Percentiles rank a stretch among this genome's conserved stretches.
These are phyloP conservation scores for Roridomyces roridus DNA, from an alignment of 768 basidiomycete genomes.

Conservation along the genomic window DNA sequence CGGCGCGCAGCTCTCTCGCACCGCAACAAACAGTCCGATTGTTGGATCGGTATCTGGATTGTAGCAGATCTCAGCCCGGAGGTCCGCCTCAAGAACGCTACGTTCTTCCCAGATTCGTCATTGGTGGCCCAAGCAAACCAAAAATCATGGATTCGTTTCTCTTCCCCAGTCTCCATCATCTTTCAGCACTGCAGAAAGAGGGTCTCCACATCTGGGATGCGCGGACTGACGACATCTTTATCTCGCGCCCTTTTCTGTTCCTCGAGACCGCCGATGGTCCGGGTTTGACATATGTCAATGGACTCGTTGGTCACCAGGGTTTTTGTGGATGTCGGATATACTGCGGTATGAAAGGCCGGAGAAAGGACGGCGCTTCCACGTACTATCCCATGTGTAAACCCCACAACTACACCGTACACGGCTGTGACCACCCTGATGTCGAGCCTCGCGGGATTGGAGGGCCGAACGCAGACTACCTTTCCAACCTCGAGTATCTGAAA, in stretches of 20 bases:
- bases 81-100: conserved; percentile 33
- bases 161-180: conserved; percentile 28
- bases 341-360: conserved; percentile 22
- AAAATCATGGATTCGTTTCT: conserved; percentile 29
- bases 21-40: conserved; percentile 23
- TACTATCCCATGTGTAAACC: conserved; percentile 26
- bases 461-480: background rate
- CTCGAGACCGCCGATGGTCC: conserved; percentile 31
- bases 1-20: conserved; percentile 31
- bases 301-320: conserved; percentile 33
- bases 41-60: conserved; percentile 33
- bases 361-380: conserved; percentile 6
- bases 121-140: conserved; percentile 30
- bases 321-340: conserved; percentile 7
- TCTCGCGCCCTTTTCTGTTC: conserved; percentile 22
- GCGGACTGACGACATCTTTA: background rate
- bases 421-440: background rate
- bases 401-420: background rate
- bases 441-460: background rate
- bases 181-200: conserved; percentile 20
- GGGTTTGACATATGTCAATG: conserved; percentile 31
- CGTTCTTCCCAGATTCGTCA: conserved; percentile 20
- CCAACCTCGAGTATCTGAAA: background rate
- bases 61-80: conserved; percentile 31
- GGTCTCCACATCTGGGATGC: background rate